Conservation (phyloP, 352 stramenopile genomes). For the Blastocystis sp. region DNA sequence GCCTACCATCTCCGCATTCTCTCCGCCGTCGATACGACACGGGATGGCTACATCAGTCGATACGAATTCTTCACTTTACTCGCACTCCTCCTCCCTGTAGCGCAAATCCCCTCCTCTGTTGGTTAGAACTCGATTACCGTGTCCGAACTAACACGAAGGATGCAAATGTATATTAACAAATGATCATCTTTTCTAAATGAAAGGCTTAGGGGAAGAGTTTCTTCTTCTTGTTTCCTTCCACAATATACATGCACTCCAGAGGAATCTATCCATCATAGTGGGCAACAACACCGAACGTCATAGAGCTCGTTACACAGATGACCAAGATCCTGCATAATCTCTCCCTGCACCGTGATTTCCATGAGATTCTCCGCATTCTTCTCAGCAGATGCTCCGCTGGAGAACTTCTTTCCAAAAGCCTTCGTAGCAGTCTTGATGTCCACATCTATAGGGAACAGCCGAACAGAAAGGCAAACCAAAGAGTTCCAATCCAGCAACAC, state of each 20-base stretch:
- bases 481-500: slow-evolving; percentile 66
- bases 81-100: slow-evolving; percentile 5
- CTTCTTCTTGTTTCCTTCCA: slow-evolving; percentile 45
- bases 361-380: slow-evolving; percentile 59
- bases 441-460: slow-evolving; percentile 20
- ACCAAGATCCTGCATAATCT: slow-evolving; percentile 59
- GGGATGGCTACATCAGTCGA: slow-evolving; percentile 30
- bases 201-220: slow-evolving; percentile 7
- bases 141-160: slow-evolving; percentile 14
- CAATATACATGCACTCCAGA: slow-evolving; percentile 55
- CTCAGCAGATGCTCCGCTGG: slow-evolving; percentile 56
- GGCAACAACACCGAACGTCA: slow-evolving; percentile 49
- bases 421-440: slow-evolving; percentile 70
- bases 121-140: slow-evolving; percentile 19
- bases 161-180: slow-evolving; percentile 52
- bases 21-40: slow-evolving; percentile 10
- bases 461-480: slow-evolving; percentile 1
- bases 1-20: slow-evolving; percentile 1
- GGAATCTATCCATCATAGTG: slow-evolving; percentile 34
- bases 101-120: no score
- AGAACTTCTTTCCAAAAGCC: slow-evolving; percentile 71
- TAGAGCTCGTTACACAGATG: slow-evolving; percentile 45
- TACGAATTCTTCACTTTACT: slow-evolving; percentile 31
- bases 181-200: slow-evolving; percentile 9
- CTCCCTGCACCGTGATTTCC: slow-evolving; percentile 70